Conservation (phyloP, 352 stramenopile genomes). For the Phytophthora citricola region DNA sequence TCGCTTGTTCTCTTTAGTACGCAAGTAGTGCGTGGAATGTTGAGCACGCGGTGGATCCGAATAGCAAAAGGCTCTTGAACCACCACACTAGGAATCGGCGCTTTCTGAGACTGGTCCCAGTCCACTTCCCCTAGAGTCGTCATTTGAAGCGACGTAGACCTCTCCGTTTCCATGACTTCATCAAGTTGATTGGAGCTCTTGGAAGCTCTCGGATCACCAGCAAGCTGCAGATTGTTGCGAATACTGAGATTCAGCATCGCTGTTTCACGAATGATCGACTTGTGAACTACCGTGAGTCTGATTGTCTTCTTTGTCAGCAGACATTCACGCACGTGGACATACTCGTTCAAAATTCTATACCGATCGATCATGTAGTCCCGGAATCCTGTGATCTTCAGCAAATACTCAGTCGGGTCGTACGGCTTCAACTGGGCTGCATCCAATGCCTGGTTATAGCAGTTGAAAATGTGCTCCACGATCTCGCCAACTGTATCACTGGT, state of each 20-base stretch:
- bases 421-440: constrained; percentile 70
- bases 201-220: constrained; percentile 17
- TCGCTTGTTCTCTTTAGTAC: constrained; percentile 67
- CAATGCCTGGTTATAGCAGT: constrained; percentile 81
- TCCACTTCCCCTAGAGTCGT: constrained; percentile 65
- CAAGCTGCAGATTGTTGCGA: constrained; percentile 57
- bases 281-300: constrained; percentile 77
- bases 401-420: constrained; percentile 79
- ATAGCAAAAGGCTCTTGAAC: constrained; percentile 72
- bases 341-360: constrained; percentile 80
- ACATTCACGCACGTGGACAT: constrained; percentile 84
- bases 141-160: constrained; percentile 58
- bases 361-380: constrained; percentile 86
- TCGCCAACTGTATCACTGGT: constrained; percentile 82
- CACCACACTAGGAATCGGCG: constrained; percentile 50
- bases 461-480: constrained; percentile 87
- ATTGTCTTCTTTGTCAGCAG: constrained; percentile 84
- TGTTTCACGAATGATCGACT: constrained; percentile 84
- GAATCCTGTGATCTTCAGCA: constrained; percentile 83
- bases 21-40: constrained; percentile 76
- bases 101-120: constrained; percentile 50
- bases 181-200: constrained; percentile 53
- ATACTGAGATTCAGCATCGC: constrained; percentile 76
- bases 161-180: constrained; percentile 52
- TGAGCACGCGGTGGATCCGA: constrained; percentile 72